Evolutionary conservation across 2,329 filamentous ascomycete species (phyloP), one percentile per base, ranked within the genome.

Genomic region (Aspergillus novofumigatus): DNA sequence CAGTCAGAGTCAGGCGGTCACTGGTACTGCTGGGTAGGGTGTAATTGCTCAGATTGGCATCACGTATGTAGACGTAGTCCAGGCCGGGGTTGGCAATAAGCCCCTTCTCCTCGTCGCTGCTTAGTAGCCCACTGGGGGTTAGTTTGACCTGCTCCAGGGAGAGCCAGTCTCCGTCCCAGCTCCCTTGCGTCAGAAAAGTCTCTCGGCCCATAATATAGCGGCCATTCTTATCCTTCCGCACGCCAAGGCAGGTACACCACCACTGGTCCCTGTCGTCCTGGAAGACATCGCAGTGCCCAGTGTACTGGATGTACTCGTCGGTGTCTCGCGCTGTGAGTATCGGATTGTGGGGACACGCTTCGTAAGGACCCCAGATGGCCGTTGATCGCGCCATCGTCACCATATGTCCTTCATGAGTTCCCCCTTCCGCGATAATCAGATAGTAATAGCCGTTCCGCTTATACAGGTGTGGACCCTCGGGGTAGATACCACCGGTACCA

Each of bases 391-490:
- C 78, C 67, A 80, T 78, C 0, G 77, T 80, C 28, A 78, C 78
- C 74, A 77, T 80, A 60, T 83, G 81, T 6, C 75, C 69, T 0
- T 76, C 62, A 0, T 77, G 77, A 0, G 80, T 82, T 2, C 80
- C 80, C 57, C 79, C 79, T 67, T 83, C 80, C 0, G 80, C 78
- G 2, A 75, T 74, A 10, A 82, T 61, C 3, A 82, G 67, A 55
- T 82, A 83, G 58, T 81, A 82, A 62, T 70, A 82, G 0, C 72
- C 76, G 48, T 81, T 78, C 52, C 76, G 77, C 47, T 69, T 72
- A 60, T 80, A 82, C 29, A 83, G 71, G 51, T 83, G 81, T 0
- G 81, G 81, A 0, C 81, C 82, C 59, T 83, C 81, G 0, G 82
- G 56, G 26, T 79, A 59, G 7, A 53, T 47, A 2, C 29, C 41